Evolutionary conservation across 169 alveolate species (phyloP), one percentile per base, ranked within the genome.

Genomic region (Hammondia hammondi): DNA sequence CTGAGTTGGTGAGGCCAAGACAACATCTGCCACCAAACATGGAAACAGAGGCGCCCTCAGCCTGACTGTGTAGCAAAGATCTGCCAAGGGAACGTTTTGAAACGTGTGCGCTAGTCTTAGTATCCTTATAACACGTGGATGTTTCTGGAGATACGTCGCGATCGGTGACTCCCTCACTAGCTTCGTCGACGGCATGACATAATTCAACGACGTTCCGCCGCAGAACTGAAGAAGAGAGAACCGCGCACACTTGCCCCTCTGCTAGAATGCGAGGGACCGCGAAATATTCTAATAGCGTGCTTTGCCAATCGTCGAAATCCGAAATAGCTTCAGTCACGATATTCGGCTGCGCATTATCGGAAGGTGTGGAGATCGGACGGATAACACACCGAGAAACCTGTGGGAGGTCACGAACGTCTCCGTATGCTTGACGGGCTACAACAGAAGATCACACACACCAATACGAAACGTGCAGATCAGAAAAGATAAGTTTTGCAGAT

Each of bases 241-340:
- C 48, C 24, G 48, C 87, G 48, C 87, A 77, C 6, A 77, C 48
- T 39, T 77, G 87, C 19, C 87, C 87, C 12, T 32, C 48, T 32
- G 87, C 87, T 17, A 77, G 29, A 37, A 77, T 32, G 87, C 87
- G 87, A 21, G 87, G 87, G 48, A 32, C 48, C 19, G 87, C 45
- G 46, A 77, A 77, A 39, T 77, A 77, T 32, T 77, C 87, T 19
- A 77, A 77, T 5, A 77, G 87, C 1, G 48, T 77, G 32, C 48
- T 7, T 32, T 39, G 45, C 87, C 56, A 37, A 32, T 77, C 87
- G 48, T 77, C 87, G 56, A 46, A 46, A 9, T 24, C 87, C 17
- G 56, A 0, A 77, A 32, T 29, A 77, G 45, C 87, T 6, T 77
- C 87, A 7, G 87, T 67, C 32, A 1, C 32, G 77, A 67, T 17